Evolutionary conservation across 23 red algal species (phyloP).

Genomic region (Gracilaria caudata): DNA sequence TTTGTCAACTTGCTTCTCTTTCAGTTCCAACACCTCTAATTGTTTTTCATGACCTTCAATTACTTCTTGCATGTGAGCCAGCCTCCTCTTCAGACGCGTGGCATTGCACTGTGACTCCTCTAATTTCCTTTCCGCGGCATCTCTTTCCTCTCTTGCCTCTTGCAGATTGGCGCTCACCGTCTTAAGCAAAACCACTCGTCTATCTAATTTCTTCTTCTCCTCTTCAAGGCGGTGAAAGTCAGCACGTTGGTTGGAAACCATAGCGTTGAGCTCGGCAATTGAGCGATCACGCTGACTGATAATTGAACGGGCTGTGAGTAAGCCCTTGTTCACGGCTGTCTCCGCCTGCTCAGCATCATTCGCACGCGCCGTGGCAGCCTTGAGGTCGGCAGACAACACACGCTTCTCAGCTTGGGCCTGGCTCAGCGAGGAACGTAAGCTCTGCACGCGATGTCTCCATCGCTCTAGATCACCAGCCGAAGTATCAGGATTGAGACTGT

Average conservation of each 20-base stretch:
- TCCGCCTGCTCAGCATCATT: constrained; percentile 45
- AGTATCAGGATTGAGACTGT: neutral
- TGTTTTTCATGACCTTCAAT: constrained; percentile 21
- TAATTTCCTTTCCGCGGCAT: neutral
- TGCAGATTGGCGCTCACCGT: constrained; percentile 49
- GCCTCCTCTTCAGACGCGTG: constrained; percentile 6
- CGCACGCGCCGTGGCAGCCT: constrained; percentile 30
- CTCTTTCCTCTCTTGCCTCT: constrained; percentile 34
- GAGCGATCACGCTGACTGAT: constrained; percentile 49
- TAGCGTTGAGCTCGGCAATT: constrained; percentile 35
- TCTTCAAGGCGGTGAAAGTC: constrained; percentile 23
- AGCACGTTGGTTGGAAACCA: constrained; percentile 18
- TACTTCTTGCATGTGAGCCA: neutral
- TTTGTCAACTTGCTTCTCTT: constrained; percentile 25
- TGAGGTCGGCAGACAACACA: constrained; percentile 11
- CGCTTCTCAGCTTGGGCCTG: constrained; percentile 25
- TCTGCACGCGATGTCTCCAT: constrained; percentile 27
- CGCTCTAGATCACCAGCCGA: neutral
- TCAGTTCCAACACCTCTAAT: constrained; percentile 30
- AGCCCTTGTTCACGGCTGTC: constrained; percentile 32
- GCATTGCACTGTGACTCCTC: neutral
- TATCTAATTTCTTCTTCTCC: constrained; percentile 46
- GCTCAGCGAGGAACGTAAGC: constrained; percentile 11
- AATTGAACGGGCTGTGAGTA: constrained; percentile 32
- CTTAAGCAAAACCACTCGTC: constrained; percentile 34